phyloP scores from a whole-genome alignment of 2,329 filamentous ascomycete genomes.

The Hypoxylon rubiginosum region DNA sequence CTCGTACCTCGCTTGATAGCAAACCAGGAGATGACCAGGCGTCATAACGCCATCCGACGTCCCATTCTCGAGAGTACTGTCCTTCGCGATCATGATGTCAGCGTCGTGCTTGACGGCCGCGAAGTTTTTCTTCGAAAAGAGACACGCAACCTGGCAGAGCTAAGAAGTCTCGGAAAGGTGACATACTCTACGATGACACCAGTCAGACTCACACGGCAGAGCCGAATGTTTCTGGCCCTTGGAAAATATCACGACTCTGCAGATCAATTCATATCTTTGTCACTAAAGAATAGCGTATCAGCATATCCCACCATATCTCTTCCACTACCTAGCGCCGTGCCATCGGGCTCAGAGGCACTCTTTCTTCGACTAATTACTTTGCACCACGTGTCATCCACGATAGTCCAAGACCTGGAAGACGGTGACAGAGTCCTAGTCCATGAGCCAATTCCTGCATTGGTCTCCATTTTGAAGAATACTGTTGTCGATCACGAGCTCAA shows the following conservation, averaged over 20 bases:
- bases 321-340: background rate
- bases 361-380: conserved; percentile 28
- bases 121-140: background rate
- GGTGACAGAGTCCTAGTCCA: too few species aligned
- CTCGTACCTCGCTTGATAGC: conserved; percentile 8
- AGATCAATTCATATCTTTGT: background rate
- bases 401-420: too few species aligned
- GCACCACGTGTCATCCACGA: conserved; percentile 18
- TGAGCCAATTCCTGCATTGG: too few species aligned
- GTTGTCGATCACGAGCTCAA: too few species aligned
- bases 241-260: background rate
- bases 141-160: too few species aligned
- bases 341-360: background rate
- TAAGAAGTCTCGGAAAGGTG: too few species aligned
- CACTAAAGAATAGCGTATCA: background rate
- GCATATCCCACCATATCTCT: background rate
- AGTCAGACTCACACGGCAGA: background rate
- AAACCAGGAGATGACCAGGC: conserved; percentile 12
- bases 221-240: background rate
- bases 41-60: conserved; percentile 25
- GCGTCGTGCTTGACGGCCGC: background rate
- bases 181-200: background rate
- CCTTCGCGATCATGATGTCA: background rate
- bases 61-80: background rate
- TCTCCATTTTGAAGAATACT: too few species aligned